A percentile compares a stretch with the other conserved stretches of the same genome.
phyloP scores from a whole-genome alignment of 495 filamentous ascomycete genomes.

The Podospora pseudocomata region DNA sequence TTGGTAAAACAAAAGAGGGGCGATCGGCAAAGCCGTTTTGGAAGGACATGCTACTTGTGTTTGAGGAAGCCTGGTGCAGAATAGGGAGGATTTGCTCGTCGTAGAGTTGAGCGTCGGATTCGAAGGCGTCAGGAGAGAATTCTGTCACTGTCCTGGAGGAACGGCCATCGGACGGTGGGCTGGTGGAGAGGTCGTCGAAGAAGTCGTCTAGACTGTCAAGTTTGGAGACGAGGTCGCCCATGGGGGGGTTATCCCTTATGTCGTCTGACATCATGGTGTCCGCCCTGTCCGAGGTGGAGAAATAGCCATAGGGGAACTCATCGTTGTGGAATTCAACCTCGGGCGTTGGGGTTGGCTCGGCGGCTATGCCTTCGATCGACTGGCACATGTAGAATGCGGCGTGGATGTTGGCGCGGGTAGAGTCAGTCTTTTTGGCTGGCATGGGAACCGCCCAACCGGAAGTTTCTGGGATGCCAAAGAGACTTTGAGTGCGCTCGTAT shows the following conservation, averaged over 20 bases:
- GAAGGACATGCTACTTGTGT: conserved; percentile 61
- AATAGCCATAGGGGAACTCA: conserved; percentile 79
- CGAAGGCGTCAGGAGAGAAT: conserved; percentile 57
- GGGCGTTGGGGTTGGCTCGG: conserved; percentile 68
- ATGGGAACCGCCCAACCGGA: conserved; percentile 96
- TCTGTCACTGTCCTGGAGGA: conserved; percentile 64
- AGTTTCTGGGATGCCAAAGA: conserved; percentile 95
- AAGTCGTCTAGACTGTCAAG: conserved; percentile 94
- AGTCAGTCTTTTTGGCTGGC: conserved; percentile 79
- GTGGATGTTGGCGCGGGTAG: conserved; percentile 88
- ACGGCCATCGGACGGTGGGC: conserved; percentile 51
- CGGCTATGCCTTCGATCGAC: conserved; percentile 47
- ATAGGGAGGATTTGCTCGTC: conserved; percentile 93
- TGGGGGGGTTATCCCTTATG: conserved; percentile 61
- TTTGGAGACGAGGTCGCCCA: conserved; percentile 83
- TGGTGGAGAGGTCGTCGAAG: conserved; percentile 63
- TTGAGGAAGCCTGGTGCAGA: conserved; percentile 61
- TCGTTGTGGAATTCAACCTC: conserved; percentile 91
- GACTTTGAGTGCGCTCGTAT: conserved; percentile 86
- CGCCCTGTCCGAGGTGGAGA: conserved; percentile 61
- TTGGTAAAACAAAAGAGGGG: conserved; percentile 44
- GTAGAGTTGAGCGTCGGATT: conserved; percentile 81
- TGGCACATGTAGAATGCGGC: conserved; percentile 91
- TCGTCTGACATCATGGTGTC: conserved; percentile 93
- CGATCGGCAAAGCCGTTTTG: conserved; percentile 82